phyloP scores from a whole-genome alignment of 805 yeast genomes.

The Starmerella bombi region DNA sequence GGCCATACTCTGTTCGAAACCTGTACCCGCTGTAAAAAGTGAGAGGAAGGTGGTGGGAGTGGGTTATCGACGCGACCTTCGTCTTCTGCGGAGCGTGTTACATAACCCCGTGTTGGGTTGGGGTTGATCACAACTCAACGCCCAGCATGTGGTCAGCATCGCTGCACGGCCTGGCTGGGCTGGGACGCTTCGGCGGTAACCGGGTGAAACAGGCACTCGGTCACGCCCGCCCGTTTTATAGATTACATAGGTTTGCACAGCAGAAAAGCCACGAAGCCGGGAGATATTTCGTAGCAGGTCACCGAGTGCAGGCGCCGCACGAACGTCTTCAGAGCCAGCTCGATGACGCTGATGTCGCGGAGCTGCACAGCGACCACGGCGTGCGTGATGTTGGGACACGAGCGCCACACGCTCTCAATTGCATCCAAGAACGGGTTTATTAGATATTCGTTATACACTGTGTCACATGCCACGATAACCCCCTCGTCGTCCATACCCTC shows the following conservation, averaged over 20 bases:
- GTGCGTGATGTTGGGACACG: background rate
- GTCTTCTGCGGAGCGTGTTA: no score
- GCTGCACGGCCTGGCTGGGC: no score
- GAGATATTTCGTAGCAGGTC: background rate
- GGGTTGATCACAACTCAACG: no score
- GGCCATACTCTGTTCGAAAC: no score
- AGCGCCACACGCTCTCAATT: constrained; percentile 8
- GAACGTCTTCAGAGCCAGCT: constrained; percentile 5
- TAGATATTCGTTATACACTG: constrained; percentile 20
- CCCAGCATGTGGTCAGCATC: no score
- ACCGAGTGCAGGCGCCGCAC: background rate
- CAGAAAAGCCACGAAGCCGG: constrained; percentile 3
- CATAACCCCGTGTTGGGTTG: no score
- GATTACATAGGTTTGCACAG: no score
- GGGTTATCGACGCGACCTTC: no score
- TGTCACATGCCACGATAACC: constrained; percentile 20
- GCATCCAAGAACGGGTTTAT: constrained; percentile 16
- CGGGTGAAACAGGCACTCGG: no score
- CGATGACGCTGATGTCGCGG: constrained; percentile 11
- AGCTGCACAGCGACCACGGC: constrained; percentile 15
- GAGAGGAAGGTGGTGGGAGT: background rate
- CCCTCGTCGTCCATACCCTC: constrained; percentile 1
- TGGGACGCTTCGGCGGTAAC: no score
- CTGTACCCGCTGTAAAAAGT: background rate
- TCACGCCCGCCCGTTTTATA: no score